These are phyloP conservation scores for Chaetomium tenue DNA, from an alignment of 495 filamentous ascomycete genomes.

Conservation along the genomic window DNA sequence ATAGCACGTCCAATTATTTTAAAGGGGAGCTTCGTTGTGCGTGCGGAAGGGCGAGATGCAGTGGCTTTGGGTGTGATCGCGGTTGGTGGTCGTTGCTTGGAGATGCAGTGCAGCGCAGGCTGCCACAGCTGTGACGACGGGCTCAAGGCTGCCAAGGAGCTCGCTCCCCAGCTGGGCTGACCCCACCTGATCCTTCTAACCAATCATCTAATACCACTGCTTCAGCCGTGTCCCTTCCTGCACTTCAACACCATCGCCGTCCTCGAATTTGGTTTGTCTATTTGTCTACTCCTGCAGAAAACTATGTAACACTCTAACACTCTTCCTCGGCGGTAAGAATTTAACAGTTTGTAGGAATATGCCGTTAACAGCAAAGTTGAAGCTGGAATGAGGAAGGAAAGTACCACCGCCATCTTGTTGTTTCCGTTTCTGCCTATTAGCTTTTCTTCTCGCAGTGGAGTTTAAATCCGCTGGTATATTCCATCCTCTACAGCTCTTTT, in stretches of 20 bases:
- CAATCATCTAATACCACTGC: neutral
- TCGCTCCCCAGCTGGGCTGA: neutral
- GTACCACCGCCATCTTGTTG: no score
- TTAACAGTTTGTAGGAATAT: no score
- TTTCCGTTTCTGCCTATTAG: no score
- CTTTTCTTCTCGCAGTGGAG: no score
- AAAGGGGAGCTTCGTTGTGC: neutral
- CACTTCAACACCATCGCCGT: neutral
- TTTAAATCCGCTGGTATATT: no score
- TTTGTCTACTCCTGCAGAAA: neutral
- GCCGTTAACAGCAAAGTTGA: no score
- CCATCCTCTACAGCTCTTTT: no score
- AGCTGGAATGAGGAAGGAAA: no score
- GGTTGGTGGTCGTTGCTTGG: constrained; percentile 17
- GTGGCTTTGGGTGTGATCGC: constrained; percentile 8
- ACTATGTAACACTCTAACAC: no score
- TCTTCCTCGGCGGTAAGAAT: no score
- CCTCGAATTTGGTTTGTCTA: neutral
- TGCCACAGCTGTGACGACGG: constrained; percentile 31
- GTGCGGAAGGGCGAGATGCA: neutral
- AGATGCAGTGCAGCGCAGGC: constrained; percentile 20
- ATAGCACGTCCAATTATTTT: neutral
- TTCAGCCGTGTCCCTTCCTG: neutral
- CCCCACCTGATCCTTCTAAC: neutral
- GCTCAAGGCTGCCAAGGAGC: constrained; percentile 25